phyloP scores from a whole-genome alignment of 331 rosid species.

The Malus hybrid region DNA sequence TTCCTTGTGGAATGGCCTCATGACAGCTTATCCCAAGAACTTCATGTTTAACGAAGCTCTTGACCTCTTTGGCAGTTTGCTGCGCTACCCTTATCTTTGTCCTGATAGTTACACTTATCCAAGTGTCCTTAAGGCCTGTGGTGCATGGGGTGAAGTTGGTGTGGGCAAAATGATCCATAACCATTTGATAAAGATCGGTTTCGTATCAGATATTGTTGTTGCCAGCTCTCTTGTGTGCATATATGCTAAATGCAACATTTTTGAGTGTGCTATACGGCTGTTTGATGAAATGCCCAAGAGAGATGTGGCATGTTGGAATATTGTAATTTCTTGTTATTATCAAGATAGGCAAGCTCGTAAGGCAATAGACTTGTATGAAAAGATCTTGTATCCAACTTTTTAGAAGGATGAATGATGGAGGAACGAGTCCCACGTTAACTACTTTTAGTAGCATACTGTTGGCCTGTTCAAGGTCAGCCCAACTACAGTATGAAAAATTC shows the following conservation, averaged over 20 bases:
- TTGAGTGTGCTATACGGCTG: slow-evolving; percentile 30
- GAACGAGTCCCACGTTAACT: slow-evolving; percentile 49
- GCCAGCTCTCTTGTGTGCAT: slow-evolving; percentile 46
- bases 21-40: slow-evolving; percentile 56
- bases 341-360: slow-evolving; percentile 44
- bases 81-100: slow-evolving; percentile 21
- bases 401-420: slow-evolving; percentile 50
- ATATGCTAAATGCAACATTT: slow-evolving; percentile 59
- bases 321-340: slow-evolving; percentile 63
- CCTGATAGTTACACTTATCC: slow-evolving; percentile 67
- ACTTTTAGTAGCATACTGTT: slow-evolving; percentile 53
- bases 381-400: slow-evolving; percentile 53
- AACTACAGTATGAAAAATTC: slow-evolving; percentile 46
- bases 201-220: slow-evolving; percentile 43
- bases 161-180: slow-evolving; percentile 41
- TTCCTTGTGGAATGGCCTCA: slow-evolving; percentile 60
- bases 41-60: slow-evolving; percentile 55
- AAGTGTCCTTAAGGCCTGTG: slow-evolving; percentile 67
- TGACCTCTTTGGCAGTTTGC: slow-evolving; percentile 36
- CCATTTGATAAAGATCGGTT: slow-evolving; percentile 44
- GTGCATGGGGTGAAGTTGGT: slow-evolving; percentile 34
- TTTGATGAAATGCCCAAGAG: slow-evolving; percentile 63
- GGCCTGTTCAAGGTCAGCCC: slow-evolving; percentile 55
- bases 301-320: slow-evolving; percentile 81
- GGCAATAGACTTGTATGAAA: slow-evolving; percentile 41